Conservation (phyloP, 2,329 filamentous ascomycete genomes). For the Alternaria consortialis region DNA sequence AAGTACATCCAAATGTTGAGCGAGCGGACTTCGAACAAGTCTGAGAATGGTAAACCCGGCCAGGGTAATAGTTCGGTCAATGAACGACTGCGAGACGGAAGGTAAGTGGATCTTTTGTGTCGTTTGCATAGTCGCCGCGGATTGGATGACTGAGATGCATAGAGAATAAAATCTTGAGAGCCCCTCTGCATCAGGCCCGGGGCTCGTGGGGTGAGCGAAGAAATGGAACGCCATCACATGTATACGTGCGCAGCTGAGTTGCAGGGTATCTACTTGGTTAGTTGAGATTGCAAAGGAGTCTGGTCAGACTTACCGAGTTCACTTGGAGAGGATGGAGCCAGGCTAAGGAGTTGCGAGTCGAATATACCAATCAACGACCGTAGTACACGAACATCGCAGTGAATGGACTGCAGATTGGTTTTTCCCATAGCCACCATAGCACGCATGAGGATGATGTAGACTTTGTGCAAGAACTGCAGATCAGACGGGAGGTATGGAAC, state of each 20-base stretch:
- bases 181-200: conserved; percentile 39
- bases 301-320: conserved; percentile 39
- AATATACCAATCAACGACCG: conserved; percentile 48
- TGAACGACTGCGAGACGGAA: conserved; percentile 43
- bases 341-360: conserved; percentile 45
- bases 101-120: conserved; percentile 36
- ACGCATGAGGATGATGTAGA: conserved; percentile 45
- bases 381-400: conserved; percentile 42
- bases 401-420: conserved; percentile 43
- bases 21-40: conserved; percentile 41
- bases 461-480: conserved; percentile 46
- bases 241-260: conserved; percentile 47
- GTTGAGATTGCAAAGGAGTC: background rate
- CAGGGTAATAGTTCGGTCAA: conserved; percentile 45
- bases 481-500: conserved; percentile 41
- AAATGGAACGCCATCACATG: conserved; percentile 50
- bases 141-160: conserved; percentile 44
- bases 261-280: conserved; percentile 41
- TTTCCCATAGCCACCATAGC: conserved; percentile 47
- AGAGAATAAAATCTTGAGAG: conserved; percentile 44
- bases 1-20: conserved; percentile 43
- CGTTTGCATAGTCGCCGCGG: conserved; percentile 31
- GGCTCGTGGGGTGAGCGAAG: conserved; percentile 42
- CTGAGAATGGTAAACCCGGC: conserved; percentile 47
- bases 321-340: conserved; percentile 41